A percentile compares a stretch with the other conserved stretches of the same genome.
phyloP scores from a whole-genome alignment of 305 asterid species.

The Nicotiana rustica region DNA sequence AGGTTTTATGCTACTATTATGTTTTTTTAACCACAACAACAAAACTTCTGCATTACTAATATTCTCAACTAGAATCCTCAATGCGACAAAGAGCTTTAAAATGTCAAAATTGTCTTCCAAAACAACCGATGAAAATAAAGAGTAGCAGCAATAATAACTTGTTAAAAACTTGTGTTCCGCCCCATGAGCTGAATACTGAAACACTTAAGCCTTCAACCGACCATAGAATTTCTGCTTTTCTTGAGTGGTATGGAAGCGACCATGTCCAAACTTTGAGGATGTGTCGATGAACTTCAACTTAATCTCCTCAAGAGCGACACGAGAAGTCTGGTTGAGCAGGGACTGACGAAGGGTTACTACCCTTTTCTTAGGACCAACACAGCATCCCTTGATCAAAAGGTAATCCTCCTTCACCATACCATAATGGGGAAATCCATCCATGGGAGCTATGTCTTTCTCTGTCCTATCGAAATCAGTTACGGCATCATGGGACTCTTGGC shows the following conservation, averaged over 20 bases:
- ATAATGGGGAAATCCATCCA: no score
- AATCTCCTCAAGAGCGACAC: no score
- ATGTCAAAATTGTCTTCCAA: constrained; percentile 15
- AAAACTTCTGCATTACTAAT: background rate
- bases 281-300: constrained; percentile 77
- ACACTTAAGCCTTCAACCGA: constrained; percentile 64
- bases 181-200: background rate
- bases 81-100: background rate
- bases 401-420: no score
- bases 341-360: no score
- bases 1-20: no score
- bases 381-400: no score
- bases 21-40: background rate
- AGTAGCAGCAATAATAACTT: background rate
- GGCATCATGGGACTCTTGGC: no score
- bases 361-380: no score
- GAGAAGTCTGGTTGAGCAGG: no score
- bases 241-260: constrained; percentile 85
- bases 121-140: background rate
- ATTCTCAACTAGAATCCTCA: background rate
- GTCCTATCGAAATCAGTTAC: no score
- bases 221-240: constrained; percentile 83
- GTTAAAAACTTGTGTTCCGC: background rate
- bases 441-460: no score
- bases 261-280: constrained; percentile 56